A percentile compares a stretch with the other conserved stretches of the same genome.
Evolutionary conservation across 345 rosid species (phyloP).

Genomic region (Brassica nigra): DNA sequence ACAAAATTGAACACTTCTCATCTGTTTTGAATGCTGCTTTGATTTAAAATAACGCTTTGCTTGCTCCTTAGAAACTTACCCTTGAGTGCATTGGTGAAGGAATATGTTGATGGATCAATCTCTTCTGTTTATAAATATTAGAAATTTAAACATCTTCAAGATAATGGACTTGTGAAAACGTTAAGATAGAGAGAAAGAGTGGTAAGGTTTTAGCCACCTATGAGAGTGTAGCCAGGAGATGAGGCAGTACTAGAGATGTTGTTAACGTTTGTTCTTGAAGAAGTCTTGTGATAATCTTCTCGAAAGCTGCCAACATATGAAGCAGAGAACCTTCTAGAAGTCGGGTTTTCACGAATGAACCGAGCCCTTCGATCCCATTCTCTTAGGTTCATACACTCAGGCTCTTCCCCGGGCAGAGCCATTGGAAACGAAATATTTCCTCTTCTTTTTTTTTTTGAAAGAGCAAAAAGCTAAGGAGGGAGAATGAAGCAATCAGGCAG

Average conservation of each 20-base stretch:
- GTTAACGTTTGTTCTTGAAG: constrained; percentile 51
- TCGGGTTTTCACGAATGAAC: constrained; percentile 48
- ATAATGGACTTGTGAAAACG: background rate
- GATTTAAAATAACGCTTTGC: background rate
- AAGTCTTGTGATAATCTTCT: constrained; percentile 64
- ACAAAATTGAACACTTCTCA: background rate
- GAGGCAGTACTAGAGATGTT: constrained; percentile 85
- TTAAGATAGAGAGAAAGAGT: background rate
- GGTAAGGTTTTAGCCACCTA: constrained; percentile 45
- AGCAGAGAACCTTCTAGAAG: constrained; percentile 78
- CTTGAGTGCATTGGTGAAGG: constrained; percentile 82
- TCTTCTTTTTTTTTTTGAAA: background rate
- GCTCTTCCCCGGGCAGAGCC: constrained; percentile 42
- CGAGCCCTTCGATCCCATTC: constrained; percentile 61
- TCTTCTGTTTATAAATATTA: constrained; percentile 55
- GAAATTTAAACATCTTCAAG: background rate
- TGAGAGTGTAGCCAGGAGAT: constrained; percentile 76
- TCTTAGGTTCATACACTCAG: constrained; percentile 48
- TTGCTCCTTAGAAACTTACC: constrained; percentile 43
- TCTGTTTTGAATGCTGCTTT: background rate
- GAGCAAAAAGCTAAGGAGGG: constrained; percentile 25
- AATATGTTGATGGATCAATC: constrained; percentile 90
- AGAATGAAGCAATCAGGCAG: constrained; percentile 37
- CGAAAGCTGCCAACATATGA: constrained; percentile 70
- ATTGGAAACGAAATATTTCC: constrained; percentile 24